Evolutionary conservation across 495 filamentous ascomycete species (phyloP).

Genomic region (Aspergillus hancockii): DNA sequence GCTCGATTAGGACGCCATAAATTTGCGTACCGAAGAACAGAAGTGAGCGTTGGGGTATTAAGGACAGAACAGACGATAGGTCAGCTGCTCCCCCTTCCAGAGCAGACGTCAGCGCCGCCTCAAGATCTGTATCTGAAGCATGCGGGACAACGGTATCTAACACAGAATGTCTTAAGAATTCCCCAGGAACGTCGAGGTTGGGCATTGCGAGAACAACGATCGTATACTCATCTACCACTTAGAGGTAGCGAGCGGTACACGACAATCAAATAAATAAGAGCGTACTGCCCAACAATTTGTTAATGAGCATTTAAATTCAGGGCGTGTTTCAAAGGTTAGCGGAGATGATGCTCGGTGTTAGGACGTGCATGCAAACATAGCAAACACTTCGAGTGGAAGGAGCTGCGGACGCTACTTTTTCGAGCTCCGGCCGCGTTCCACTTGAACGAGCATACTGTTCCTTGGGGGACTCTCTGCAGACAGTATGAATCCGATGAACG

Average conservation of each 20-base stretch:
- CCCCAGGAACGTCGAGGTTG: conserved; percentile 44
- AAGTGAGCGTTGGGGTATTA: conserved; percentile 52
- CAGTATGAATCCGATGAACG: conserved; percentile 66
- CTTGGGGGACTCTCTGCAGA: conserved; percentile 6
- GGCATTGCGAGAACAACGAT: conserved; percentile 38
- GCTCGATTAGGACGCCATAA: conserved; percentile 25
- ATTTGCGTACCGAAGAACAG: conserved; percentile 69
- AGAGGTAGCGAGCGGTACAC: not conserved
- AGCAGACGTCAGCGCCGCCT: conserved; percentile 54
- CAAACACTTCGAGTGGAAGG: conserved; percentile 27
- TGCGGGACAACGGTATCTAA: conserved; percentile 79
- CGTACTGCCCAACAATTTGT: not conserved
- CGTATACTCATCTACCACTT: conserved; percentile 23
- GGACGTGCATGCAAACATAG: conserved; percentile 30
- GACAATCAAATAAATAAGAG: not conserved
- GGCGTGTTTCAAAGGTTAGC: not conserved
- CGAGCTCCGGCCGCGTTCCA: not conserved
- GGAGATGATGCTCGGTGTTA: conserved; percentile 14
- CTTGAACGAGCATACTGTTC: conserved; percentile 1
- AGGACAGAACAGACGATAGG: conserved; percentile 46
- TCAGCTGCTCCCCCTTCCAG: conserved; percentile 49
- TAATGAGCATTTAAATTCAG: not conserved
- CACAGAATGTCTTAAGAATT: conserved; percentile 70
- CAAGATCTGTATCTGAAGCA: conserved; percentile 63
- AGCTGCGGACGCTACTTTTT: conserved; percentile 11